phyloP scores from a whole-genome alignment of 1,284 basidiomycete genomes.

The Malassezia restricta region DNA sequence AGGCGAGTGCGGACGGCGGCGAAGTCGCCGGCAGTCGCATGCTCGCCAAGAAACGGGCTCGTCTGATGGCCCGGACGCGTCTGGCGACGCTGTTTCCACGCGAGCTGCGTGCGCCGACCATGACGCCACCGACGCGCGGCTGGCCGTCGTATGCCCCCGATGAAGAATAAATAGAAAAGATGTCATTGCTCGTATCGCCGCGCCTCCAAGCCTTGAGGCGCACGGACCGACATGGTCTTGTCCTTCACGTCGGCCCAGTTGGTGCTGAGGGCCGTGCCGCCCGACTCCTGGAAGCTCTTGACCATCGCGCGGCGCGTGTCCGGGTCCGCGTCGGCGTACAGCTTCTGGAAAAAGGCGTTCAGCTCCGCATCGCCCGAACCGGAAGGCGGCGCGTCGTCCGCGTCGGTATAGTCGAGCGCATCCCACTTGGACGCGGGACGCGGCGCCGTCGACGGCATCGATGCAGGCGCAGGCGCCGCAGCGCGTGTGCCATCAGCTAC shows the following conservation, averaged over 20 bases:
- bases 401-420: constrained; percentile 23
- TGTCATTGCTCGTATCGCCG: constrained; percentile 22
- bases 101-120: constrained; percentile 38
- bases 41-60: constrained; percentile 24
- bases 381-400: constrained; percentile 17
- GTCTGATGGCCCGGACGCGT: constrained; percentile 24
- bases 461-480: neutral
- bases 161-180: constrained; percentile 7
- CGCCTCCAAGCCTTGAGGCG: constrained; percentile 41
- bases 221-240: constrained; percentile 17
- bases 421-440: constrained; percentile 36
- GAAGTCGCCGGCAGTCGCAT: constrained; percentile 23
- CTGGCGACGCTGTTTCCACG: constrained; percentile 39
- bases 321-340: constrained; percentile 39
- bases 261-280: constrained; percentile 38
- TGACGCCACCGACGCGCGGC: constrained; percentile 26
- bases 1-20: constrained; percentile 7
- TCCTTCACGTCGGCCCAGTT: constrained; percentile 42
- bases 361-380: constrained; percentile 24
- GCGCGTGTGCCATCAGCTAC: neutral
- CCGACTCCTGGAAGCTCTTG: constrained; percentile 40
- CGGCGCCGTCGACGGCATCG: neutral
- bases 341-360: constrained; percentile 39
- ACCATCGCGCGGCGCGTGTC: constrained; percentile 43
- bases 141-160: constrained; percentile 21